Base-by-base conservation (phyloP, 495 filamentous ascomycete genomes). In the Annulohypoxylon stygium region DNA sequence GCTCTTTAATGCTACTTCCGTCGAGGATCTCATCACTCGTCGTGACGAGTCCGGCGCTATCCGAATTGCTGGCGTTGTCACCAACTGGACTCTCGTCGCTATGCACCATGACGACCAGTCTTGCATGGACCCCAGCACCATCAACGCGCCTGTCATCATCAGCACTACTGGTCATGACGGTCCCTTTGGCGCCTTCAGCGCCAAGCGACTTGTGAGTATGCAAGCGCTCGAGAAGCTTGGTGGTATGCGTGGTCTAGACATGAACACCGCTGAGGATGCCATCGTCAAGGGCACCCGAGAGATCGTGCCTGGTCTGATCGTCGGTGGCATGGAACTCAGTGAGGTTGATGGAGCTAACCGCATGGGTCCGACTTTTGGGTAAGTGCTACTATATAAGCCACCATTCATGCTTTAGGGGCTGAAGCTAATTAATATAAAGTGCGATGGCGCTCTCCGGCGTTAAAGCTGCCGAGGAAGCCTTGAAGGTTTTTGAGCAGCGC, bases 91-190 rank as follows among this genome's bases (percentile, higher is more conserved):
- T 0, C 86, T 97, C 20, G 93, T 97, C 60, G 87, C 89, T 65
- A 92, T 96, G 85, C 93, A 97, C 82, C 94, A 97, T 79, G 92
- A 94, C 80, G 93, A 95, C 82, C 93, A 96, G 84, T 91, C 88
- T 67, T 96, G 93, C 90, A 97, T 96, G 93, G 94, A 97, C 80
- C 94, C 94, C 70, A 97, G 94, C 87, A 97, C 93, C 79, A 94
- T 97, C 86, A 97, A 97, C 78, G 92, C 93, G 2, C 93, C 93
- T 2, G 79, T 97, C 64, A 84, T 96, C 70, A 91, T 97, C 81
- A 92, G 89, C 65, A 97, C 93, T 45, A 97, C 94, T 9, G 94
- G 94, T 37, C 94, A 97, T 74, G 94, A 97, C 70, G 94, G 93
- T 5, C 94, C 94, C 12, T 95, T 95, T 77, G 94, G 94, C 64